Base-by-base conservation (phyloP, 148 eudicot species). In the Euryodendron excelsum region DNA sequence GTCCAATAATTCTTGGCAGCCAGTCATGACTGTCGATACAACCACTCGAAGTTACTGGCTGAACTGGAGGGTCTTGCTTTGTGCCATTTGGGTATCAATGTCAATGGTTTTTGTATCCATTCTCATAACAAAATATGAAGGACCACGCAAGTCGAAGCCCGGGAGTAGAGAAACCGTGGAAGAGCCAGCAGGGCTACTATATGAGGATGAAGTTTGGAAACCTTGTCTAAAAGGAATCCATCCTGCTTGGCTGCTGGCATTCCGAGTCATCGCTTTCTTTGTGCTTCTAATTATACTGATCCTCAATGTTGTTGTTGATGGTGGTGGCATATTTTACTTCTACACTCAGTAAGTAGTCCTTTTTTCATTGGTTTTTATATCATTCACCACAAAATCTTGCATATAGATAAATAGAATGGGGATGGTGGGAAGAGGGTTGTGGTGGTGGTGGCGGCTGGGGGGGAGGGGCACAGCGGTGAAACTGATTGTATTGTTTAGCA, bases 151-250 rank as follows among this genome's bases (percentile, higher is more conserved):
- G 36, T 27, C 36, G 0, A 66, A 67, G 55, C 31, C 17, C 18
- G 52, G 62, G 78, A 66, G 30, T 27, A 56, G 67, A 69, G 79
- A 60, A 55, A 18, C 33, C 0, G 59, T 36, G 76, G 53, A 82
- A 53, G 87, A 84, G 23, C 55, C 78, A n/a, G 80, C 79, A 1
- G 93, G 94, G 48, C 7, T 87, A 30, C 79, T 92, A 55, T 90
- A 90, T 75, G 90, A 80, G 25, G 98, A 92, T 87, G 91, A 94
- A 81, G 86, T 87, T 67, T 92, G 97, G 94, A 92, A 74, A 84
- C 94, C 98, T 7, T 90, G 93, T 47, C 82, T 92, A 37, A 84
- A 77, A 79, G 89, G 87, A 76, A 85, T 93, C 60, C 96, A 93
- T 64, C 98, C 98, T 58, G 96, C 77, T 76, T 93, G 98, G 98